A percentile compares a stretch with the other conserved stretches of the same genome.
phyloP scores from a whole-genome alignment of 495 filamentous ascomycete genomes.

The Trichoderma orchidacearum region DNA sequence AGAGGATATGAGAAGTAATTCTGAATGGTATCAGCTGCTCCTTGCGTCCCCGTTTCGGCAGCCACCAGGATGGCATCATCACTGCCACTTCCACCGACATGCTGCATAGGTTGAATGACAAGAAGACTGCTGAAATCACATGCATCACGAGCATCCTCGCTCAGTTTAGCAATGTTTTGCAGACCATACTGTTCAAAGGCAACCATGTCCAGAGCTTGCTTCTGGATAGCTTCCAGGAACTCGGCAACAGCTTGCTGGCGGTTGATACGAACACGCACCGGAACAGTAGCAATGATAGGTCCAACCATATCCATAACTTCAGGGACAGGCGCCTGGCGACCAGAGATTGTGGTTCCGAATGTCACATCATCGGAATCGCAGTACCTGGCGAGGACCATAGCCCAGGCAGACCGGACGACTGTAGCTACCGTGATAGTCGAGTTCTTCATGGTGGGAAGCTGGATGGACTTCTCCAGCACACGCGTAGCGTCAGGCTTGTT shows the following conservation, averaged over 20 bases:
- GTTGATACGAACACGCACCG: constrained; percentile 23
- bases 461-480: neutral
- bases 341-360: constrained; percentile 33
- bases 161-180: constrained; percentile 17
- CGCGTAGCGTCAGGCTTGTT: neutral
- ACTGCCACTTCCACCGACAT: neutral
- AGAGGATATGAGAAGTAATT: neutral
- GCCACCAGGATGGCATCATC: neutral
- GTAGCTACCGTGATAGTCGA: constrained; percentile 27
- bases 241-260: constrained; percentile 1
- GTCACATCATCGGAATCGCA: constrained; percentile 27
- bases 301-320: constrained; percentile 34
- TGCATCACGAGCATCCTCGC: neutral
- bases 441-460: constrained; percentile 4
- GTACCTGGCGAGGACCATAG: constrained; percentile 21
- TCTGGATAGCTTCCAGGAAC: constrained; percentile 17
- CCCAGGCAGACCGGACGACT: constrained; percentile 32
- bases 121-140: constrained; percentile 1
- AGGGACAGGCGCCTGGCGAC: constrained; percentile 28
- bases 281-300: constrained; percentile 44
- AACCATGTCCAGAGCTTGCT: constrained; percentile 19
- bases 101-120: neutral
- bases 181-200: constrained; percentile 32
- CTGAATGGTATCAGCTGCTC: neutral
- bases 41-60: neutral